Conservation (phyloP, 768 basidiomycete species). For the Collybia nuda region DNA sequence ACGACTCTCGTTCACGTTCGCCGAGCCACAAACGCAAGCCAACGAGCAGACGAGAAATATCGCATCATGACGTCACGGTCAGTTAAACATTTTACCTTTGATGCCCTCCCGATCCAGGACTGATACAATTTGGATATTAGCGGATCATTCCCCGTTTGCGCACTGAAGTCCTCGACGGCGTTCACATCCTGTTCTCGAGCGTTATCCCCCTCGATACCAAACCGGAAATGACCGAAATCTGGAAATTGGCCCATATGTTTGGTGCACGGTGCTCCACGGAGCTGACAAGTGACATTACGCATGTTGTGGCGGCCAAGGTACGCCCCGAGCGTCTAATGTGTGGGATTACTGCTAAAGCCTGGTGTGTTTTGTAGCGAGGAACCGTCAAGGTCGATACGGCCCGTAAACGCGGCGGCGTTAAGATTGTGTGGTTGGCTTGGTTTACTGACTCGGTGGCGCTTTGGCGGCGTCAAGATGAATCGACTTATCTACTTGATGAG, state of each 20-base stretch:
- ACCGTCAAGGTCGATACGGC: slow-evolving; percentile 92
- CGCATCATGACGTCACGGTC: slow-evolving; percentile 76
- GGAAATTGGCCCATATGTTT: slow-evolving; percentile 84
- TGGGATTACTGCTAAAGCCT: not conserved
- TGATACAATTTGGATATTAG: slow-evolving; percentile 37
- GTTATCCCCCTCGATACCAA: slow-evolving; percentile 88
- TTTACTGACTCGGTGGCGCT: slow-evolving; percentile 85
- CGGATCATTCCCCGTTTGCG: slow-evolving; percentile 84
- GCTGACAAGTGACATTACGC: slow-evolving; percentile 68
- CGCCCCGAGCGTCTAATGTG: slow-evolving; percentile 4
- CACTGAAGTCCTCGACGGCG: slow-evolving; percentile 69
- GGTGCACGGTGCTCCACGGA: slow-evolving; percentile 82
- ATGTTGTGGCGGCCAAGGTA: slow-evolving; percentile 91
- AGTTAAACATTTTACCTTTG: slow-evolving; percentile 20
- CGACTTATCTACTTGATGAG: slow-evolving; percentile 70
- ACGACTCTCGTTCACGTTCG: slow-evolving; percentile 41
- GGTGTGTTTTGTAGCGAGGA: slow-evolving; percentile 53
- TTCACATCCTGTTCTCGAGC: slow-evolving; percentile 89
- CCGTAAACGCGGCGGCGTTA: slow-evolving; percentile 69
- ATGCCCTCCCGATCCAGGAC: not conserved
- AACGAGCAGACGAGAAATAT: slow-evolving; percentile 24
- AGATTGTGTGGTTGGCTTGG: slow-evolving; percentile 89
- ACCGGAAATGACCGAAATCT: slow-evolving; percentile 80
- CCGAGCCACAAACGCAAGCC: slow-evolving; percentile 27
- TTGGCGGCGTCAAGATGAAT: slow-evolving; percentile 85